phyloP scores from a whole-genome alignment of 1,139 yeast species.

The Scheffersomyces stambukii region DNA sequence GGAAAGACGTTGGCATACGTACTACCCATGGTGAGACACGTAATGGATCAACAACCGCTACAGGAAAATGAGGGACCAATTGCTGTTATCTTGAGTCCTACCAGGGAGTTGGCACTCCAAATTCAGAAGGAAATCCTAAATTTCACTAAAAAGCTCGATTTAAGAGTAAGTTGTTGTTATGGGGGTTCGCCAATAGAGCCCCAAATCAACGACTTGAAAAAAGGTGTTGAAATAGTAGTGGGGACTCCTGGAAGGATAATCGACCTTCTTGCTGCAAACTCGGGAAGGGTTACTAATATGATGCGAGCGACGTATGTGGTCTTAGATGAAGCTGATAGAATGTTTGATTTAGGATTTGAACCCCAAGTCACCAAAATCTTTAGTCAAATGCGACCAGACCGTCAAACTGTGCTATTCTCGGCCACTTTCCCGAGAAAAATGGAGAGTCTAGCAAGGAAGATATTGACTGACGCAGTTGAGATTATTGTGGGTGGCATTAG shows the following conservation, averaged over 20 bases:
- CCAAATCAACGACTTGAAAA: conserved; percentile 76
- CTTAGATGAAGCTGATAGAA: conserved; percentile 93
- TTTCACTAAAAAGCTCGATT: conserved; percentile 49
- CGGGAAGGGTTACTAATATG: conserved; percentile 72
- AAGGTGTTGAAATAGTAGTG: conserved; percentile 77
- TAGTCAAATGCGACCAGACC: conserved; percentile 75
- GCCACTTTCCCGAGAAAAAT: conserved; percentile 89
- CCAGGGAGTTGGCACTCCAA: conserved; percentile 88
- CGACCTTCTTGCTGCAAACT: conserved; percentile 80
- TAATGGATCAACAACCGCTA: conserved; percentile 64
- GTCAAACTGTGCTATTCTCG: conserved; percentile 89
- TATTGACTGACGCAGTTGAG: conserved; percentile 62
- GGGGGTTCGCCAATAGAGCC: conserved; percentile 89
- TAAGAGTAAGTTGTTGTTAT: conserved; percentile 71
- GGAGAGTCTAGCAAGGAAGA: conserved; percentile 67
- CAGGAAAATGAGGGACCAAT: conserved; percentile 64
- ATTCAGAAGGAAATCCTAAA: conserved; percentile 63
- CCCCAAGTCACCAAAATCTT: conserved; percentile 89
- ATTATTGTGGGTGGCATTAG: conserved; percentile 81
- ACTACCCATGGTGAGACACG: conserved; percentile 79
- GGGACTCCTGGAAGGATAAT: conserved; percentile 97
- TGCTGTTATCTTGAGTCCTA: conserved; percentile 82
- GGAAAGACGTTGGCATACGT: conserved; percentile 91
- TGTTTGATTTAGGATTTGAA: conserved; percentile 97
- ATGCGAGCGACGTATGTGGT: conserved; percentile 74